Evolutionary conservation across 2,329 filamentous ascomycete species (phyloP).

Genomic region (Fusarium nematophilum): DNA sequence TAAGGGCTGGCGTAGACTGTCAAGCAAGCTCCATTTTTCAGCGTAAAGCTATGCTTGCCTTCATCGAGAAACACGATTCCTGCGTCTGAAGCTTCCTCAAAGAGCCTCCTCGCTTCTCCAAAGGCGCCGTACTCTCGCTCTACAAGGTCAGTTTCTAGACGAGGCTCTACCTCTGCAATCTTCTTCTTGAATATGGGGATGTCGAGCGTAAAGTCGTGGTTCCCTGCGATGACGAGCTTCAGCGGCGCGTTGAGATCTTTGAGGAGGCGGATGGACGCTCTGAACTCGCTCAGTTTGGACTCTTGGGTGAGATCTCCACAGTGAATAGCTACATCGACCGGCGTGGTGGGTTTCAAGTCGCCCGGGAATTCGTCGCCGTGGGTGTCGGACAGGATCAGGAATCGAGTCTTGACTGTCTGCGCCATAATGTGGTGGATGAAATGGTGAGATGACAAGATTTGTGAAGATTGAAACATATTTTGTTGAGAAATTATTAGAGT

Average conservation of each 20-base stretch:
- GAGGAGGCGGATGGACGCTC: conserved; percentile 51
- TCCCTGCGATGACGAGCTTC: conserved; percentile 62
- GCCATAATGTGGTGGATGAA: not conserved
- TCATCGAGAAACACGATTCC: conserved; percentile 56
- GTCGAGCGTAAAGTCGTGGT: conserved; percentile 61
- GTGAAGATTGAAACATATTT: no score
- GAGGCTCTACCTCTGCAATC: conserved; percentile 1
- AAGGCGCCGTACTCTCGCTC: conserved; percentile 49
- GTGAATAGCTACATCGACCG: conserved; percentile 57
- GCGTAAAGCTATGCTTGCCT: conserved; percentile 53
- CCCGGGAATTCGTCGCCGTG: conserved; percentile 2
- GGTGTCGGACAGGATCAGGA: conserved; percentile 26
- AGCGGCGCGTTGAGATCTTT: conserved; percentile 54
- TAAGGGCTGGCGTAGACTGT: conserved; percentile 59
- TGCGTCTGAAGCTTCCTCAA: conserved; percentile 31
- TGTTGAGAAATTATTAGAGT: no score
- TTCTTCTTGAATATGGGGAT: conserved; percentile 47
- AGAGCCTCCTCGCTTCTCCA: conserved; percentile 49
- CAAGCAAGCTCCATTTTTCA: conserved; percentile 55
- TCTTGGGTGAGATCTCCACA: conserved; percentile 60
- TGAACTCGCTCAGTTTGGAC: conserved; percentile 57
- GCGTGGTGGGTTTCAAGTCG: not conserved
- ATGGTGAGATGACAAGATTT: not conserved
- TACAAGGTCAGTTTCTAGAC: not conserved
- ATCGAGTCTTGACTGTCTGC: conserved; percentile 7